These are phyloP conservation scores for Fusarium coffeatum DNA, from an alignment of 2,329 filamentous ascomycete genomes.

Conservation along the genomic window DNA sequence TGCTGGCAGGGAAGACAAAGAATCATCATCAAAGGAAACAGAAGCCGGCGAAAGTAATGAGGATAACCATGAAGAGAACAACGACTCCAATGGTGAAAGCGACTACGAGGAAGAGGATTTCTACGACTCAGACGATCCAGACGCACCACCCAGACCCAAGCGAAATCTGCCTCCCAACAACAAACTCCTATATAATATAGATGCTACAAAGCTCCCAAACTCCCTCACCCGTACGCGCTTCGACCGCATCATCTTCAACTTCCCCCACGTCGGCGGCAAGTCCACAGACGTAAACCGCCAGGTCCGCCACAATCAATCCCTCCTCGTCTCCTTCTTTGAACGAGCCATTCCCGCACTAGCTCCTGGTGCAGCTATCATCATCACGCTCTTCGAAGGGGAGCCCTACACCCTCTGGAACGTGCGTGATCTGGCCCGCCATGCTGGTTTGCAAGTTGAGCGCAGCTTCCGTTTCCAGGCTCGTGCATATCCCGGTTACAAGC, in stretches of 20 bases:
- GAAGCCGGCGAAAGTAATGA: conserved; percentile 9
- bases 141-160: conserved; percentile 31
- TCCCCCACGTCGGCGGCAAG: conserved; percentile 94
- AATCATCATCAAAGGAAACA: neutral
- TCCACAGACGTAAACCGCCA: conserved; percentile 94
- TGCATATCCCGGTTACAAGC: conserved; percentile 78
- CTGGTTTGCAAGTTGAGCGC: conserved; percentile 74
- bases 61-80: conserved; percentile 17
- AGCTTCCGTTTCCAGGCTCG: conserved; percentile 76
- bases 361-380: conserved; percentile 72
- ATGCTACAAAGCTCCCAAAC: conserved; percentile 71
- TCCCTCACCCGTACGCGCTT: conserved; percentile 62
- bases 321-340: conserved; percentile 76
- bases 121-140: conserved; percentile 36
- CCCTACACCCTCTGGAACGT: conserved; percentile 98
- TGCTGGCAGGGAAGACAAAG: conserved; percentile 8
- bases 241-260: conserved; percentile 92
- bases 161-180: conserved; percentile 42
- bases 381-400: conserved; percentile 92
- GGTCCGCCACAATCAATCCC: conserved; percentile 88
- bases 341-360: conserved; percentile 56
- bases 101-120: conserved; percentile 35
- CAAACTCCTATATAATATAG: conserved; percentile 69
- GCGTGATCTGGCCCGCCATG: conserved; percentile 83
- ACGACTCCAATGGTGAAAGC: conserved; percentile 30